Evolutionary conservation across 768 basidiomycete species (phyloP).

Genomic region (Amanita molliuscula): DNA sequence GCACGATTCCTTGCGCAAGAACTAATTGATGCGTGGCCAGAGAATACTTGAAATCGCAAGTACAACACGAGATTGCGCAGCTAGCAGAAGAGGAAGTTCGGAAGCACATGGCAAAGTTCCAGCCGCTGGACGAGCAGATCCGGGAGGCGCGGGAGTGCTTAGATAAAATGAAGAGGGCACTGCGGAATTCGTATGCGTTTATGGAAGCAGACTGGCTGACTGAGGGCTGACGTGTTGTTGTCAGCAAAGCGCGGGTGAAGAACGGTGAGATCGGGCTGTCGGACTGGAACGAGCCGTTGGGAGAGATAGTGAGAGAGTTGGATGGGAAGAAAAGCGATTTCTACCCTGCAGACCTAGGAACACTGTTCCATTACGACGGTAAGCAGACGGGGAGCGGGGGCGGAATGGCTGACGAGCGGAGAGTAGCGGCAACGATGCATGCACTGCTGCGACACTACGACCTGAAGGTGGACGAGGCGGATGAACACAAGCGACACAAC

Average conservation of each 20-base stretch:
- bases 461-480: constrained; percentile 25
- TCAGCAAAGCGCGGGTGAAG: constrained; percentile 32
- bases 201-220: not conserved
- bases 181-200: constrained; percentile 37
- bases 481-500: constrained; percentile 28
- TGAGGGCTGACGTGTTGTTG: not conserved
- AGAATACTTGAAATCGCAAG: not conserved
- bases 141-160: constrained; percentile 33
- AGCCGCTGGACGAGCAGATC: constrained; percentile 36
- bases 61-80: constrained; percentile 13
- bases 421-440: constrained; percentile 28
- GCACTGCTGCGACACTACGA: constrained; percentile 39
- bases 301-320: constrained; percentile 32
- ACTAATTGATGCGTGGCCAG: not conserved
- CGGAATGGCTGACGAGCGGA: not conserved
- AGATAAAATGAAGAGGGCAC: constrained; percentile 30
- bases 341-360: constrained; percentile 40
- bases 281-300: constrained; percentile 28
- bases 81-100: constrained; percentile 39
- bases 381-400: constrained; percentile 10
- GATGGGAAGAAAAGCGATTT: constrained; percentile 36
- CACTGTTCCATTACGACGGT: constrained; percentile 46
- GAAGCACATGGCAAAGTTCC: constrained; percentile 33
- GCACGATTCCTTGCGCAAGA: not conserved
- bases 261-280: constrained; percentile 18